A percentile compares a stretch with the other conserved stretches of the same genome.
Conservation (phyloP, 306 rosid species). For the Astragalus glycyphyllos region DNA sequence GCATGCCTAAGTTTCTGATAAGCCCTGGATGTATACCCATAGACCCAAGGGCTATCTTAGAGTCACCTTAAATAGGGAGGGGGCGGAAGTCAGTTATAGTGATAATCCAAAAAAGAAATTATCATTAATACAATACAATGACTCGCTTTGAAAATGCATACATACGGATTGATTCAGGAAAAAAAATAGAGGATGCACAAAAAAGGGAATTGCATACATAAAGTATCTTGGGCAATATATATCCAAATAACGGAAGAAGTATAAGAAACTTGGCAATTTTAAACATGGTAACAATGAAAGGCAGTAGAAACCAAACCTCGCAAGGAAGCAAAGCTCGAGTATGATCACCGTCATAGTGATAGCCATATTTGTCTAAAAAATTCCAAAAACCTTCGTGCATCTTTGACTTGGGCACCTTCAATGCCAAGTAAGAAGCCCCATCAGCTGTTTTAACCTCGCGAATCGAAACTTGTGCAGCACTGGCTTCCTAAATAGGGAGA, state of each 20-base stretch:
- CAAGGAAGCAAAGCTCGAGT: constrained; percentile 86
- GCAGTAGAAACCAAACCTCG: constrained; percentile 71
- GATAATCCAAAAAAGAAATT: constrained; percentile 2
- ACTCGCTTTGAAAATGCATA: background rate
- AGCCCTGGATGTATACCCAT: too few relatives aligned
- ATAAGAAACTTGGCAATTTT: background rate
- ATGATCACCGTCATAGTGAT: constrained; percentile 63
- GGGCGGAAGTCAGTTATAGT: background rate
- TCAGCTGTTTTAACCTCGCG: constrained; percentile 75
- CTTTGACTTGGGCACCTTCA: constrained; percentile 60
- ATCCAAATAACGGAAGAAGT: constrained; percentile 4
- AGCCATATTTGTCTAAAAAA: constrained; percentile 79
- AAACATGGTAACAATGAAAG: constrained; percentile 32
- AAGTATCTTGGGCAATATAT: background rate
- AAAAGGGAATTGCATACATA: background rate
- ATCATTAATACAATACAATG: background rate
- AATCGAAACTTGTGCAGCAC: constrained; percentile 72
- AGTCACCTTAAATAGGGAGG: background rate
- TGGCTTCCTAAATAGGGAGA: constrained; percentile 50
- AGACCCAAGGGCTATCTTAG: too few relatives aligned
- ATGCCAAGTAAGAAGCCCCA: constrained; percentile 65
- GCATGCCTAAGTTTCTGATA: too few relatives aligned
- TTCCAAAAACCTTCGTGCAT: constrained; percentile 62
- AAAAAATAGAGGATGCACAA: background rate
- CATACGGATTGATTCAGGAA: constrained; percentile 11